phyloP scores from a whole-genome alignment of 345 rosid genomes.

The Microcos paniculata region DNA sequence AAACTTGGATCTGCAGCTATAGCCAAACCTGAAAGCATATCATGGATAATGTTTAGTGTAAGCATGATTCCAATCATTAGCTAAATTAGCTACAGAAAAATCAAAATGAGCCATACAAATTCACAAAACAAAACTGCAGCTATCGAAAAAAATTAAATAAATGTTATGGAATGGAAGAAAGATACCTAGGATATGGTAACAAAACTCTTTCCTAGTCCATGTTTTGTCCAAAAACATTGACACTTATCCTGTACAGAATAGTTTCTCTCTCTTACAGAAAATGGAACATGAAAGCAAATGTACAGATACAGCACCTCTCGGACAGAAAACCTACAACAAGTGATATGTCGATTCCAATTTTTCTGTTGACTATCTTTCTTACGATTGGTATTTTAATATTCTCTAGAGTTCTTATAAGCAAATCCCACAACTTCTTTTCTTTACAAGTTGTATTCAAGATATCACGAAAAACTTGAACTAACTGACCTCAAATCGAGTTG shows the following conservation, averaged over 20 bases:
- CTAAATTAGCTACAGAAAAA: neutral
- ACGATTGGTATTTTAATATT: neutral
- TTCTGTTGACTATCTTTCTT: neutral
- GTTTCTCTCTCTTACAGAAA: neutral
- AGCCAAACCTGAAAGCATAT: slow-evolving; percentile 70
- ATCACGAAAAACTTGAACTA: neutral
- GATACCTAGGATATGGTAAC: neutral
- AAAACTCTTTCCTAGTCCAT: neutral
- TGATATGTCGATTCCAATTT: neutral
- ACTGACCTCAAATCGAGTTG: neutral
- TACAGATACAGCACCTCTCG: neutral
- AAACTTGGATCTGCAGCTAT: slow-evolving; percentile 75
- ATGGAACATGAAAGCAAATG: neutral
- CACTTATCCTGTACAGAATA: neutral
- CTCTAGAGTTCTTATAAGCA: neutral
- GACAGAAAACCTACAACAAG: neutral
- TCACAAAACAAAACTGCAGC: neutral
- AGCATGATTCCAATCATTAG: neutral
- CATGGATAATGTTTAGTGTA: slow-evolving; percentile 6
- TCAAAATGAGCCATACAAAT: neutral
- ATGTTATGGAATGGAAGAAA: neutral
- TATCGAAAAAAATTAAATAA: neutral
- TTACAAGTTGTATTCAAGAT: neutral
- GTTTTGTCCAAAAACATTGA: neutral
- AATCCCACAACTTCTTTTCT: neutral